A percentile compares a stretch with the other conserved stretches of the same genome.
phyloP scores from a whole-genome alignment of 2,329 filamentous ascomycete genomes.

The Colletotrichum paranaense region DNA sequence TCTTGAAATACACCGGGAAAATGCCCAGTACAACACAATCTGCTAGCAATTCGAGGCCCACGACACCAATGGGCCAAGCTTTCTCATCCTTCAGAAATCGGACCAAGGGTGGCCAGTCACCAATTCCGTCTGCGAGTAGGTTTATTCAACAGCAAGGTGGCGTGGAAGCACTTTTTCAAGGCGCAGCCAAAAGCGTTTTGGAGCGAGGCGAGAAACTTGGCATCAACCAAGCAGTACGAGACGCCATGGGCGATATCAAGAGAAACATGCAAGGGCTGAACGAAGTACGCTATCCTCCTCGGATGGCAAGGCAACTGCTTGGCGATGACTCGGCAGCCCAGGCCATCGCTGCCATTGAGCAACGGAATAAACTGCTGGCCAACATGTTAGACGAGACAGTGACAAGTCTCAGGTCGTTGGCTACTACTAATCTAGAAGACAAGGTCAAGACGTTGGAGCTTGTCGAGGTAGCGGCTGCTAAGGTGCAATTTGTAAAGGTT shows the following conservation, averaged over 20 bases:
- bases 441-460: constrained; percentile 62
- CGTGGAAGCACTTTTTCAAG: constrained; percentile 79
- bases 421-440: constrained; percentile 60
- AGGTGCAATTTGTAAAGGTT: constrained; percentile 72
- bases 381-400: constrained; percentile 76
- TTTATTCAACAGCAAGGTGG: constrained; percentile 67
- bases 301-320: constrained; percentile 49
- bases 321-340: constrained; percentile 46
- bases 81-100: constrained; percentile 51
- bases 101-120: constrained; percentile 54
- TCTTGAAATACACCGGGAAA: constrained; percentile 77
- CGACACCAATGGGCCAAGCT: constrained; percentile 36
- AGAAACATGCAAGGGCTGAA: constrained; percentile 79
- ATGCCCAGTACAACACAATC: constrained; percentile 50
- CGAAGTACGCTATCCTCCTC: constrained; percentile 59
- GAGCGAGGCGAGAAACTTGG: constrained; percentile 81
- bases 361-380: constrained; percentile 74
- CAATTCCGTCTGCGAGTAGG: constrained; percentile 58
- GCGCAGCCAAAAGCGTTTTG: constrained; percentile 79
- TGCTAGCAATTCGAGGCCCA: constrained; percentile 30
- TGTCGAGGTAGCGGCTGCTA: constrained; percentile 70
- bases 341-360: constrained; percentile 66
- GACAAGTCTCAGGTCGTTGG: constrained; percentile 69
- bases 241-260: constrained; percentile 82
- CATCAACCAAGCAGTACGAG: constrained; percentile 84